A percentile compares a stretch with the other conserved stretches of the same genome.
Evolutionary conservation across 768 basidiomycete genomes (phyloP).

Genomic region (Xerocomus brunneocitrinus): DNA sequence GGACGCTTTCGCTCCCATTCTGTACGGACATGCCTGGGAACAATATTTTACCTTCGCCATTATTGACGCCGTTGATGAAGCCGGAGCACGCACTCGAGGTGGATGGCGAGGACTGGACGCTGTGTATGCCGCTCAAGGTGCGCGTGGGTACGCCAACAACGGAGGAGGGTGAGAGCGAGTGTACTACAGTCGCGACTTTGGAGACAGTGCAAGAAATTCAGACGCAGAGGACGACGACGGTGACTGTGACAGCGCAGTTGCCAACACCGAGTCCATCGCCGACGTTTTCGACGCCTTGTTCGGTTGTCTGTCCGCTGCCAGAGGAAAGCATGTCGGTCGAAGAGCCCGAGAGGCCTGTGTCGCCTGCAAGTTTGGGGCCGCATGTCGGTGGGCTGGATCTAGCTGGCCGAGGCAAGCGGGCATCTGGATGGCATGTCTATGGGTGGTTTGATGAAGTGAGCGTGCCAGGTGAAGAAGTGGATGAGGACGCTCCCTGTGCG

Average conservation of each 20-base stretch:
- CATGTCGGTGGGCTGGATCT: constrained; percentile 29
- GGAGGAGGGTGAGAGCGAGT: constrained; percentile 4
- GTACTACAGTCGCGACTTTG: not conserved
- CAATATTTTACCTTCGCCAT: constrained; percentile 10
- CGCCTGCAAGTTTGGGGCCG: constrained; percentile 24
- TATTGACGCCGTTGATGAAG: not conserved
- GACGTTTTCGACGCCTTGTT: constrained; percentile 8
- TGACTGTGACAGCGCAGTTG: constrained; percentile 8
- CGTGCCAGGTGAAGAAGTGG: not conserved
- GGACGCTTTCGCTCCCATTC: constrained; percentile 31
- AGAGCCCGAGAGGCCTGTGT: constrained; percentile 7
- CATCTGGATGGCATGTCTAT: constrained; percentile 30
- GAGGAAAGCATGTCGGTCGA: constrained; percentile 1
- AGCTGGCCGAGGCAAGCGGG: constrained; percentile 29
- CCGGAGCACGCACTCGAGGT: not conserved
- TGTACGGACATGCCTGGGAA: constrained; percentile 26
- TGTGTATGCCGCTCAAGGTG: constrained; percentile 30
- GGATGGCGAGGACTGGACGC: constrained; percentile 27
- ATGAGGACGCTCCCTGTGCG: not conserved
- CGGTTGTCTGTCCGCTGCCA: not conserved
- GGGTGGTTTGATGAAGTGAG: constrained; percentile 28
- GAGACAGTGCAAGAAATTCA: not conserved
- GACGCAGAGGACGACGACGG: not conserved
- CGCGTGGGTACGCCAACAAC: not conserved
- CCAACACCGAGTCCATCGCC: constrained; percentile 30